A percentile compares a stretch with the other conserved stretches of the same genome.
phyloP scores from a whole-genome alignment of 352 stramenopile species.

The Lagenidium sp. region DNA sequence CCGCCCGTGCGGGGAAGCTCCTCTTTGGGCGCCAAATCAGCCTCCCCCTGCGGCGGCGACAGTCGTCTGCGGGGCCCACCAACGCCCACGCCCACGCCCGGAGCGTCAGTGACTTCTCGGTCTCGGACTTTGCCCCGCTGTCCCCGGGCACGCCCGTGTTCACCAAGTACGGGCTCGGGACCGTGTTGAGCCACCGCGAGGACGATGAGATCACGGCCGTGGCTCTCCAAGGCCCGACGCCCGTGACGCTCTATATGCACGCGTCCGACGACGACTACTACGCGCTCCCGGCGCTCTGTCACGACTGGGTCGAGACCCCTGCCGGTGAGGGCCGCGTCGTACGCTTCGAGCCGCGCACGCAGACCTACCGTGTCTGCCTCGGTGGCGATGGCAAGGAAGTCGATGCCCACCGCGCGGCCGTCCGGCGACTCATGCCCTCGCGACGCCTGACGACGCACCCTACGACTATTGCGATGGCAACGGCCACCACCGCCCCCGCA shows the following conservation, averaged over 20 bases:
- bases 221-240: conserved; percentile 25
- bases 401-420: conserved; percentile 30
- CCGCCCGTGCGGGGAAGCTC: background rate
- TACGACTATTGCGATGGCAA: background rate
- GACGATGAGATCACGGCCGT: conserved; percentile 45
- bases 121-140: conserved; percentile 30
- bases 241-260: conserved; percentile 26
- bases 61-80: conserved; percentile 37
- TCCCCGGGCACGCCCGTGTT: conserved; percentile 33
- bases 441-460: conserved; percentile 13
- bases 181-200: conserved; percentile 34
- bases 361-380: conserved; percentile 47
- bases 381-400: conserved; percentile 25
- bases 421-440: conserved; percentile 8
- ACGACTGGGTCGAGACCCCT: conserved; percentile 51
- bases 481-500: conserved; percentile 17
- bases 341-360: conserved; percentile 28
- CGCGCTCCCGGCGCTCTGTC: conserved; percentile 40
- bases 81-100: conserved; percentile 13
- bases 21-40: no score
- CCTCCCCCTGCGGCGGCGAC: conserved; percentile 8
- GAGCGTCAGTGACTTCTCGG: conserved; percentile 34
- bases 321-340: conserved; percentile 44
- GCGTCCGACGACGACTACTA: conserved; percentile 32
- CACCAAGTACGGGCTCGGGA: conserved; percentile 56